phyloP scores from a whole-genome alignment of 2,329 filamentous ascomycete genomes.

The Beauveria medogensis region DNA sequence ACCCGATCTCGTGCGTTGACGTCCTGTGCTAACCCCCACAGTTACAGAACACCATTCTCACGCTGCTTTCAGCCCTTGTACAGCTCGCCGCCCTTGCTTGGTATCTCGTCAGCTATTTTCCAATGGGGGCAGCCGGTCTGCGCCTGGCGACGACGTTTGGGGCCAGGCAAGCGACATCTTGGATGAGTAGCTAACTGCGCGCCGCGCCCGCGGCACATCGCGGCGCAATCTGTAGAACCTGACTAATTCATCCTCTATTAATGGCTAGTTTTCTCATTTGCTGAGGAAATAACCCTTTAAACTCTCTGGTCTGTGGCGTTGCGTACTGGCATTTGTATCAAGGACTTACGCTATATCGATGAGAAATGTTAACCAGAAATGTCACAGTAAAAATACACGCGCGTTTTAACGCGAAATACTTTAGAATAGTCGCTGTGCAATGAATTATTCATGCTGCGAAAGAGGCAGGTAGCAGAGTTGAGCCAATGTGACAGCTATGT shows the following conservation, averaged over 20 bases:
- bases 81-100: slow-evolving; percentile 79
- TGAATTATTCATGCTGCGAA: neutral
- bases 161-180: slow-evolving; percentile 72
- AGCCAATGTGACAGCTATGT: neutral
- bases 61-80: slow-evolving; percentile 72
- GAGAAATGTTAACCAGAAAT: neutral
- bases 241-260: neutral
- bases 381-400: neutral
- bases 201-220: neutral
- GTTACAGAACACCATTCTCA: slow-evolving; percentile 79
- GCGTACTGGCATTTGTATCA: neutral
- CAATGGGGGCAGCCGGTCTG: slow-evolving; percentile 86
- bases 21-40: slow-evolving; percentile 29
- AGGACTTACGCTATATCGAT: neutral
- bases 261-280: neutral
- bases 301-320: neutral
- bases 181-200: slow-evolving; percentile 63
- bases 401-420: neutral
- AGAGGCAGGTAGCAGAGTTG: neutral
- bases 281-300: neutral
- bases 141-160: slow-evolving; percentile 83
- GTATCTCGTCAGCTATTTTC: slow-evolving; percentile 97
- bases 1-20: slow-evolving; percentile 5
- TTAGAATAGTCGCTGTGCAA: neutral
- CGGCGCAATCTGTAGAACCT: neutral